Base-by-base conservation (phyloP, 2,329 filamentous ascomycete genomes). In the Penicillium sp. region DNA sequence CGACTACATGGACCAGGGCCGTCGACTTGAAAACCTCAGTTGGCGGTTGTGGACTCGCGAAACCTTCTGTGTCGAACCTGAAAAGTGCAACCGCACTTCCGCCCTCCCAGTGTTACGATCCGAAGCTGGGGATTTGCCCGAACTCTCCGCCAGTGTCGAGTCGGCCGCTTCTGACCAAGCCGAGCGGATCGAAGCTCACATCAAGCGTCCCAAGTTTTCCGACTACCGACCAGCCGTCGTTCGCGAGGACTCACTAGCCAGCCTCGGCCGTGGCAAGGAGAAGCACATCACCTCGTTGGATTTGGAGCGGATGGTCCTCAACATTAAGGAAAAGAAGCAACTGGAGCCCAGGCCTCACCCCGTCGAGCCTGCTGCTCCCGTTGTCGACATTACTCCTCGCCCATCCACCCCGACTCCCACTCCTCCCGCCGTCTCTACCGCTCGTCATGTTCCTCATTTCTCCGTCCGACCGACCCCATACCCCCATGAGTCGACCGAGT, bases 31-130 rank as follows among this genome's bases (percentile, higher is more conserved):
- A 75, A 97, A 99, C 79, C 82, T 99, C 62, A 95, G 90, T 74
- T 97, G 94, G 94, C 84, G 94, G 69, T 80, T 97, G 61, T 97
- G 93, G 93, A 95, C 91, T 69, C 85, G 92, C 69, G 93, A 97
- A 74, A 93, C 90, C 12, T 91, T 96, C 69, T 96, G 93, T 77
- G 93, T 89, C 76, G 88, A 90, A 62, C 84, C 83, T n/a, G 69
- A 71, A 51, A 73, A 64, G 40, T 81, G 83, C 58, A 81, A 82
- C 66, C 80, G 82, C 67, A 77, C 78, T 27, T 78, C 82, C 55
- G 74, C 82, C 66, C 73, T 67, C 74, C 80, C 62, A 75, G 80
- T 66, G 69, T 81, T 59, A 78, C 85, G 64, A 57, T 74, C 65
- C 56, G 77, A 71, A 65, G 71, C 68, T 58, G 73, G 59, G 35